Evolutionary conservation across 2,329 filamentous ascomycete genomes (phyloP).

Genomic region (Orbilia ellipsospora): DNA sequence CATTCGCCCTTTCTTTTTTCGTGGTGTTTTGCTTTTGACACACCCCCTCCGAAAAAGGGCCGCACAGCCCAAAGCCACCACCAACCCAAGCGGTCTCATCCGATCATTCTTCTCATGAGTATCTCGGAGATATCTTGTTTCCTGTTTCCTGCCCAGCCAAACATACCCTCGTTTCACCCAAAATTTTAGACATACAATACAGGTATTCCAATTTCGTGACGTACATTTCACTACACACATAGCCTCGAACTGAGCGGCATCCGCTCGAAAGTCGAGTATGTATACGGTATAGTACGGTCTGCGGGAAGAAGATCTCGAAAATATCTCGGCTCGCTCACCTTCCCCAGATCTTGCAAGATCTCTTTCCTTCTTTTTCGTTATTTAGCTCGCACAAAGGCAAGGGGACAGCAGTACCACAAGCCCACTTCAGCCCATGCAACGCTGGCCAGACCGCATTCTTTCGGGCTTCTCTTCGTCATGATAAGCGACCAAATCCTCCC

Average conservation of each 20-base stretch:
- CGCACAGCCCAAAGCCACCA: conserved; percentile 22
- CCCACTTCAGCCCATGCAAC: conserved; percentile 4
- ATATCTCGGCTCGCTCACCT: conserved; percentile 12
- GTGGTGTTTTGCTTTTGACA: conserved; percentile 49
- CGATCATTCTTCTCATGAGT: conserved; percentile 9
- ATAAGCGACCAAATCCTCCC: conserved; percentile 17
- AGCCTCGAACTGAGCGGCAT: too few relatives aligned
- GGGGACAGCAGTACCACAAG: too few relatives aligned
- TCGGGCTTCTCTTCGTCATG: not conserved
- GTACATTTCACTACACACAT: too few relatives aligned
- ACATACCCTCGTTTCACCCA: conserved; percentile 5
- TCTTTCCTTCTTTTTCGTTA: too few relatives aligned
- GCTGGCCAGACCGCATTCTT: not conserved
- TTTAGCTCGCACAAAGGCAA: too few relatives aligned
- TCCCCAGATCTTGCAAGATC: not conserved
- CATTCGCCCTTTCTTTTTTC: conserved; percentile 14
- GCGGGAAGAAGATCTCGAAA: conserved; percentile 9
- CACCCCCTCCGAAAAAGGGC: conserved; percentile 1
- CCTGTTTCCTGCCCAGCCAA: conserved; percentile 3
- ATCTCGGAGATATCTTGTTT: conserved; percentile 6
- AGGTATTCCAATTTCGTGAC: not conserved
- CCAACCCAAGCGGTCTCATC: conserved; percentile 26
- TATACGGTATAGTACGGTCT: conserved; percentile 1
- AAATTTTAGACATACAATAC: too few relatives aligned
- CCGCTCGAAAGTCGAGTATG: too few relatives aligned